These are phyloP conservation scores for Malassezia equina DNA, from an alignment of 1,284 basidiomycete genomes.

Conservation along the genomic window DNA sequence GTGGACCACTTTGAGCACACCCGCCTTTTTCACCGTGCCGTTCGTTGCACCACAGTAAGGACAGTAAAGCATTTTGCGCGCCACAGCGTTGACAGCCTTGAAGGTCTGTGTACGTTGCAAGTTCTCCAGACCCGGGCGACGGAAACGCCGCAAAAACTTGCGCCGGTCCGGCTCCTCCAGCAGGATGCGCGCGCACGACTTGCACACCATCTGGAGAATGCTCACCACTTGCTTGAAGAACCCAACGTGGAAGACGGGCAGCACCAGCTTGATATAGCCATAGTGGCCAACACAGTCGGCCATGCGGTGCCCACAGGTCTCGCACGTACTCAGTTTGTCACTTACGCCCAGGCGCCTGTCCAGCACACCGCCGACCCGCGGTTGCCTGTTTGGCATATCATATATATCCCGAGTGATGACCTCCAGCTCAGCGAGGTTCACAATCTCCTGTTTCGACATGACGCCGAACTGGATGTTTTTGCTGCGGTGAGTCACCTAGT, in stretches of 20 bases:
- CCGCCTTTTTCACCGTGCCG: constrained; percentile 91
- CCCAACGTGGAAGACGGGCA: constrained; percentile 92
- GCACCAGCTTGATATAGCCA: constrained; percentile 61
- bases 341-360: constrained; percentile 62
- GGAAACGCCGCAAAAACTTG: constrained; percentile 74
- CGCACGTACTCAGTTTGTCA: constrained; percentile 82
- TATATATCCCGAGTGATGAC: constrained; percentile 42
- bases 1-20: constrained; percentile 88
- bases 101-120: constrained; percentile 74
- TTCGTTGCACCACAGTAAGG: constrained; percentile 88
- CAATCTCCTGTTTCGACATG: constrained; percentile 47
- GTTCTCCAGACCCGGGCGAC: constrained; percentile 81
- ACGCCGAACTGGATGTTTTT: constrained; percentile 49
- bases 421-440: constrained; percentile 46
- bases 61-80: constrained; percentile 84
- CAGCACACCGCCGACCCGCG: constrained; percentile 39
- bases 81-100: constrained; percentile 78
- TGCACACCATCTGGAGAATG: constrained; percentile 67
- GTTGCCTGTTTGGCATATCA: constrained; percentile 35
- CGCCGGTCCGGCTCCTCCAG: constrained; percentile 79
- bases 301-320: constrained; percentile 84
- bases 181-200: constrained; percentile 87
- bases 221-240: constrained; percentile 92
- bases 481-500: constrained; percentile 5
- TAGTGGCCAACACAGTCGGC: constrained; percentile 97